Base-by-base conservation (phyloP, 2,329 filamentous ascomycete genomes). In the Sphaerulina musiva region DNA sequence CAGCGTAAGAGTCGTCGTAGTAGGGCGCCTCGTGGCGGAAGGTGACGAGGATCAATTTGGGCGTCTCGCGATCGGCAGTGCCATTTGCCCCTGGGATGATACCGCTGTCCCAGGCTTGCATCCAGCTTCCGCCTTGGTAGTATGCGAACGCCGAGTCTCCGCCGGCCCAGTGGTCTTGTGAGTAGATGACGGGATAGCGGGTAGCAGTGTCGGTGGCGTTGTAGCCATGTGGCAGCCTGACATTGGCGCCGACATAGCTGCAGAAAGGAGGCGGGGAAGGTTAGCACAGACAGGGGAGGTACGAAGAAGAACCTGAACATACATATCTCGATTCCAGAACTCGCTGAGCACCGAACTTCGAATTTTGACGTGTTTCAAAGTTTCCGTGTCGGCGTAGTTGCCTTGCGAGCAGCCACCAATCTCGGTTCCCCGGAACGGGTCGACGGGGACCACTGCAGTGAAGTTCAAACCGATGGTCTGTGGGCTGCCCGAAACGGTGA, bases 1-100 rank as follows among this genome's bases (percentile, higher is more conserved):
- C 70, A 0, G 66, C 69, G 51, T 72, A 72, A 0, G 69, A 72
- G 48, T 72, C 69, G 48, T 72, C 70, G 55, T 72, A 72, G 49
- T 65, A 72, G 0, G 70, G 66, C 0, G 64, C 57, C 57, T 72
- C 70, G 44, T 72, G 70, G n/a, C 70, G 68, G 57, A 72, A 69
- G 1, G 63, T 66, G 4, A 72, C 66, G 1, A 70, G 46, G 23
- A 72, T 71, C 55, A 72, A 56, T 43, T 70, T 71, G 0, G 70
- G 69, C 5, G 50, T 53, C 29, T 32, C 14, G 31, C 50, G 59
- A 39, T 49, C 62, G 3, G 61, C 57, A 1, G 59, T 64, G 1
- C 48, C 62, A 38, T 68, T 66, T 4, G 59, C 65, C 0, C 53
- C 67, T 1, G 64, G 62, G 32, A 71, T 67, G 6, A 62, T 55